A percentile compares a stretch with the other conserved stretches of the same genome.
Evolutionary conservation across 2,329 filamentous ascomycete species (phyloP).

Genomic region (Trichoderma polysporum): DNA sequence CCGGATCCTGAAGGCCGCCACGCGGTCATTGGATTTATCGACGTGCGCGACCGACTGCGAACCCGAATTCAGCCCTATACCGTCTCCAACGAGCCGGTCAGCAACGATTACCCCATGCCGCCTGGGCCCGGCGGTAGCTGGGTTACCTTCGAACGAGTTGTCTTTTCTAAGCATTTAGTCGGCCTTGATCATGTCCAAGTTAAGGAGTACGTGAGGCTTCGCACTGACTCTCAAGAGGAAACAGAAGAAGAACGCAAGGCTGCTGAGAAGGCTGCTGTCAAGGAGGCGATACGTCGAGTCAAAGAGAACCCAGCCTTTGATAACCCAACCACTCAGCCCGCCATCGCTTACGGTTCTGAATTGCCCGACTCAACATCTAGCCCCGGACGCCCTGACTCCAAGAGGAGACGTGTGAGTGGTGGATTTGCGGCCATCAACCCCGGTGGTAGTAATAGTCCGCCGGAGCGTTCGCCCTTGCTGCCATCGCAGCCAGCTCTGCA

Average conservation of each 20-base stretch:
- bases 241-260: constrained; percentile 40
- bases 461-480: constrained; percentile 14
- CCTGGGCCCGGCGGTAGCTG: constrained; percentile 62
- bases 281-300: constrained; percentile 48
- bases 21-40: constrained; percentile 62
- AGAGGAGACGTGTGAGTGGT: constrained; percentile 48
- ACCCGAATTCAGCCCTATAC: constrained; percentile 56
- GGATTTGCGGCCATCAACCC: constrained; percentile 37
- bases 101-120: constrained; percentile 49
- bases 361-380: constrained; percentile 42
- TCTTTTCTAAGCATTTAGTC: constrained; percentile 58
- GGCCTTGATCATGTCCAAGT: constrained; percentile 56
- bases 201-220: constrained; percentile 62
- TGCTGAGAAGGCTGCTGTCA: constrained; percentile 45
- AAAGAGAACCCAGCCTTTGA: constrained; percentile 45
- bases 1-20: constrained; percentile 53
- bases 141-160: constrained; percentile 62
- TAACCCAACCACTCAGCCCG: constrained; percentile 40
- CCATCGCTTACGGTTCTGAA: constrained; percentile 52
- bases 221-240: constrained; percentile 38
- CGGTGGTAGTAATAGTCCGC: constrained; percentile 26
- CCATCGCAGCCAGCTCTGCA: constrained; percentile 25
- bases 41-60: constrained; percentile 58
- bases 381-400: constrained; percentile 40
- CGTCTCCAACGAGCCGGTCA: constrained; percentile 48